A percentile compares a stretch with the other conserved stretches of the same genome.
phyloP scores from a whole-genome alignment of 164 flowering plant genomes.

The Berberis vulgaris region DNA sequence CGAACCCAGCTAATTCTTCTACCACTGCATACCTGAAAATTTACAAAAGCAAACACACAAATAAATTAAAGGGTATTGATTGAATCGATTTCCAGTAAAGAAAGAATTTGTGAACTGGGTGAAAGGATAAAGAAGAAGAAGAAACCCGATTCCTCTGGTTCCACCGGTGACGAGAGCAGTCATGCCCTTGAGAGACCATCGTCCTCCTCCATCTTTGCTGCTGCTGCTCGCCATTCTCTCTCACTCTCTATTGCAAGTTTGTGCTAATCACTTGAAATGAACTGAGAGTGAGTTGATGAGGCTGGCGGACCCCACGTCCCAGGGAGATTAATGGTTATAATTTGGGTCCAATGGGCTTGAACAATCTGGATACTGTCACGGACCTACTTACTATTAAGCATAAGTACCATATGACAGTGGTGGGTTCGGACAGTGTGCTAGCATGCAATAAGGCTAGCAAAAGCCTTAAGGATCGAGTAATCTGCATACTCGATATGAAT shows the following conservation, averaged over 20 bases:
- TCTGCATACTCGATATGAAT: no score
- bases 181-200: slow-evolving; percentile 33
- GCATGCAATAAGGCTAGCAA: no score
- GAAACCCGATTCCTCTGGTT: slow-evolving; percentile 39
- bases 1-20: slow-evolving; percentile 36
- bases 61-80: not conserved
- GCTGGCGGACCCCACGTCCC: no score
- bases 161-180: slow-evolving; percentile 44
- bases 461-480: no score
- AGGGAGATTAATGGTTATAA: no score
- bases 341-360: no score
- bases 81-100: not conserved
- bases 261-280: not conserved
- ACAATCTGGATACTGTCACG: no score
- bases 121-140: not conserved
- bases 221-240: not conserved
- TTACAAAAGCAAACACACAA: not conserved
- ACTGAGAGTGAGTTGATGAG: not conserved
- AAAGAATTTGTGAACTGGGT: no score
- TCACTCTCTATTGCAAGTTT: not conserved
- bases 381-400: no score
- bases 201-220: not conserved
- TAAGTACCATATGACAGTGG: no score
- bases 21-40: slow-evolving; percentile 30
- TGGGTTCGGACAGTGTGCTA: no score